Conservation (phyloP, 768 basidiomycete species). For the Kwoniella newhampshirensis region DNA sequence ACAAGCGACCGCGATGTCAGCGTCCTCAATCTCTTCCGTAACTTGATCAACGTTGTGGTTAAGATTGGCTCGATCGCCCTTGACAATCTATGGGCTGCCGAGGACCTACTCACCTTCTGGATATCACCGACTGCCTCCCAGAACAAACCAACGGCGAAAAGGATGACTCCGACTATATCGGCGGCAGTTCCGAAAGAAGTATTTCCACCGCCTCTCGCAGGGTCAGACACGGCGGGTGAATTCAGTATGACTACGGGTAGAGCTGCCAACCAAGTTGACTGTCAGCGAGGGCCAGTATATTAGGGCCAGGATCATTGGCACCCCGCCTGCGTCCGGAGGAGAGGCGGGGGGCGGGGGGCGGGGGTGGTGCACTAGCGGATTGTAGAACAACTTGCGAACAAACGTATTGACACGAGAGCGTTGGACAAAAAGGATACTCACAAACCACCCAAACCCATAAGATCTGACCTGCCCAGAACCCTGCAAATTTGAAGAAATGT, state of each 20-base stretch:
- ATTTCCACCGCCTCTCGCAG: constrained; percentile 55
- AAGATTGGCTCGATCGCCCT: too few species aligned
- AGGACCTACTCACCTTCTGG: constrained; percentile 56
- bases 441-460: constrained; percentile 59
- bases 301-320: too few species aligned
- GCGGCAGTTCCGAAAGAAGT: constrained; percentile 62
- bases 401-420: not conserved
- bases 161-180: constrained; percentile 65
- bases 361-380: not conserved
- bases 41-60: not conserved
- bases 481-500: constrained; percentile 66
- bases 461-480: constrained; percentile 65
- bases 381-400: not conserved
- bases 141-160: constrained; percentile 64
- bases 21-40: not conserved
- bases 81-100: not conserved
- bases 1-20: not conserved
- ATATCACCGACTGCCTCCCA: constrained; percentile 63
- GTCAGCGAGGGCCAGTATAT: not conserved
- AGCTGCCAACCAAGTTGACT: constrained; percentile 50
- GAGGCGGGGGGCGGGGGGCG: too few species aligned
- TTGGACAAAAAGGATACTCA: constrained; percentile 16
- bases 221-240: constrained; percentile 65
- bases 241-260: constrained; percentile 67
- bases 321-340: too few species aligned